Base-by-base conservation (phyloP, 2,329 filamentous ascomycete species). In the Ustulina deusta region DNA sequence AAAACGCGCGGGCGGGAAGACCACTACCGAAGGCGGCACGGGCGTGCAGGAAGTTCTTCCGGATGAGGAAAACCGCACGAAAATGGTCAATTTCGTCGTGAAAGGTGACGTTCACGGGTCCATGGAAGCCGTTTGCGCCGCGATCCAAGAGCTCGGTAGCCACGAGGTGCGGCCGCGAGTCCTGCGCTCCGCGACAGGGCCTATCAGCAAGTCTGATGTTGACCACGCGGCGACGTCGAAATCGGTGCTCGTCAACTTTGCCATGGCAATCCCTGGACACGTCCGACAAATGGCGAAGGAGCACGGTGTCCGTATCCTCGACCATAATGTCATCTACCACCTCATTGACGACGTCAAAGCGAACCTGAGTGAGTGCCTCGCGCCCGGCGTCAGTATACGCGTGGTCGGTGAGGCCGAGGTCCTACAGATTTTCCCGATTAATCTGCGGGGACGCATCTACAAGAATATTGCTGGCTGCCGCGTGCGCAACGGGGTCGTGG, bases 91-190 rank as follows among this genome's bases (percentile, higher is more conserved):
- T 74, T 96, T 98, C 79, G 89, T 96, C 66, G 85, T 99, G 81
- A 97, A 97, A 80, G 94, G 91, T 61, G 96, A 99, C 75, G 96
- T 98, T 20, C 92, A 91, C 69, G 96, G 96, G 42, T 98, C 95
- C 0, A 94, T 94, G 0, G 96, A 99, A 82, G 96, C 96, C 2
- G 91, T 98, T 2, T 85, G 90, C 68, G 91, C 93, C 56, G 90
- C 91, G 9, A 86, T 99, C 66, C 83, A 89, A 68, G 89, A 91
- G 66, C 85, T 97, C 70, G 94, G 94, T 70, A 97, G 91, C 81
- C 90, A 93, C 73, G 93, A 98, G 78, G 90, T 97, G 44, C 87
- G 85, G 36, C 87, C 94, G 15, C 88, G 89, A 64, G 85, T 99
- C 66, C 87, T 99, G 40, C 89, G 91, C 25, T 91, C 91, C 3